Conservation (phyloP, 805 yeast species). For the Wickerhamomyces chaumierensis region DNA sequence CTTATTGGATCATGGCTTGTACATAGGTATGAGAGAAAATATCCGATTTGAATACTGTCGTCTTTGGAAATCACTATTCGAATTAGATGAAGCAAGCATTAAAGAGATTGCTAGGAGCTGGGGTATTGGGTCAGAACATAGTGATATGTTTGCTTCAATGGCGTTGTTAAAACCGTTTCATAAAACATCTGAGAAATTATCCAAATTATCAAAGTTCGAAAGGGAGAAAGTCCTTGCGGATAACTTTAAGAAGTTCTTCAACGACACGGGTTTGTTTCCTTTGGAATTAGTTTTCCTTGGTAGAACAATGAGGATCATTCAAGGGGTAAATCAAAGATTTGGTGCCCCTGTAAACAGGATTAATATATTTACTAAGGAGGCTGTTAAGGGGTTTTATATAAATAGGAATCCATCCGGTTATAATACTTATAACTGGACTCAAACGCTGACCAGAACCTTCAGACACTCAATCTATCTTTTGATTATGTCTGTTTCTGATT, state of each 20-base stretch:
- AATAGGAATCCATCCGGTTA: conserved; percentile 10
- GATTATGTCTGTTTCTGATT: conserved; percentile 13
- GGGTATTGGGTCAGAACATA: conserved; percentile 53
- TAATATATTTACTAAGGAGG: conserved; percentile 49
- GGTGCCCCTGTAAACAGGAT: conserved; percentile 71
- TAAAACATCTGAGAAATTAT: conserved; percentile 17
- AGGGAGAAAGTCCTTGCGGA: conserved; percentile 31
- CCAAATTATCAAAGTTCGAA: conserved; percentile 25
- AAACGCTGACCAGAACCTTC: conserved; percentile 4
- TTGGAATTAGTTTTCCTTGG: conserved; percentile 52
- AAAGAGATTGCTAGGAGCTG: conserved; percentile 39
- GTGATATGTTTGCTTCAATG: conserved; percentile 50
- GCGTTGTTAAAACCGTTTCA: conserved; percentile 38
- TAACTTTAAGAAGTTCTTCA: conserved; percentile 42
- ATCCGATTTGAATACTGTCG: conserved; percentile 46
- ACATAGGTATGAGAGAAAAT: conserved; percentile 37
- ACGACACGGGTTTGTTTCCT: conserved; percentile 59
- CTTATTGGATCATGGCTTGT: conserved; percentile 66
- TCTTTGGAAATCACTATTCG: conserved; percentile 54
- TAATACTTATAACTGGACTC: background rate
- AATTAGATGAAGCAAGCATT: conserved; percentile 36
- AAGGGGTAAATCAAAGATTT: conserved; percentile 50
- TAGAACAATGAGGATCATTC: conserved; percentile 66
- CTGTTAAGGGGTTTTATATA: conserved; percentile 22
- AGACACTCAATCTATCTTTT: conserved; percentile 14